Conservation (phyloP, 768 basidiomycete genomes). For the Tulasnella sp. region DNA sequence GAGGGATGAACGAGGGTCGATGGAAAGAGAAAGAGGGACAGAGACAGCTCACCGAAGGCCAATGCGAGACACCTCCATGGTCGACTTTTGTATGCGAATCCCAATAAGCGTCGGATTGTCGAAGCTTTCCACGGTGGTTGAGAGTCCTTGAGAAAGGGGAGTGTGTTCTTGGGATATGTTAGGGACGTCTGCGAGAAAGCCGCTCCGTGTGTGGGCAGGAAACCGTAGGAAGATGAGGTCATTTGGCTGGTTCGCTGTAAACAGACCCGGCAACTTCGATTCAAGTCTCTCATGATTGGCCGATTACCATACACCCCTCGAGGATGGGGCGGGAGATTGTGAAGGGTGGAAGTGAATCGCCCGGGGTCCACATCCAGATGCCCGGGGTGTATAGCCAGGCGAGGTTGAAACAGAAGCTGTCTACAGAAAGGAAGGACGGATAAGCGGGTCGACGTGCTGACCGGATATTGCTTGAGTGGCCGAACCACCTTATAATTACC, state of each 20-base stretch:
- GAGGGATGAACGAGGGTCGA: not conserved
- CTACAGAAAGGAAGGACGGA: not conserved
- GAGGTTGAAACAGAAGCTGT: not conserved
- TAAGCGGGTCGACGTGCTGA: not conserved
- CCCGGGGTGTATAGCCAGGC: not conserved
- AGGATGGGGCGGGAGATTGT: not conserved
- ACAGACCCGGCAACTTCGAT: not conserved
- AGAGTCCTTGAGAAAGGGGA: not conserved
- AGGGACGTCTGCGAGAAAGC: not conserved
- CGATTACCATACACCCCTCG: not conserved
- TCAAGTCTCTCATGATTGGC: not conserved
- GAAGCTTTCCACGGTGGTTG: not conserved
- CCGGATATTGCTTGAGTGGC: not conserved
- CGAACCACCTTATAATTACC: not conserved
- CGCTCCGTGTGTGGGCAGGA: not conserved
- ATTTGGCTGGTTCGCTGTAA: not conserved
- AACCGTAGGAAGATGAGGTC: not conserved
- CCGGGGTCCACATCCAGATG: not conserved
- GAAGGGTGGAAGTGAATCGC: not conserved
- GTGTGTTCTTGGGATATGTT: not conserved
- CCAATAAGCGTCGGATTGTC: not conserved
- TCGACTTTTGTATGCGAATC: not conserved
- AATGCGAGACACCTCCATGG: not conserved
- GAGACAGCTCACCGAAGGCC: not conserved
- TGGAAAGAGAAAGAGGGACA: not conserved